Evolutionary conservation across 2,329 filamentous ascomycete species (phyloP).

Genomic region (Incumbomyces delicatus): DNA sequence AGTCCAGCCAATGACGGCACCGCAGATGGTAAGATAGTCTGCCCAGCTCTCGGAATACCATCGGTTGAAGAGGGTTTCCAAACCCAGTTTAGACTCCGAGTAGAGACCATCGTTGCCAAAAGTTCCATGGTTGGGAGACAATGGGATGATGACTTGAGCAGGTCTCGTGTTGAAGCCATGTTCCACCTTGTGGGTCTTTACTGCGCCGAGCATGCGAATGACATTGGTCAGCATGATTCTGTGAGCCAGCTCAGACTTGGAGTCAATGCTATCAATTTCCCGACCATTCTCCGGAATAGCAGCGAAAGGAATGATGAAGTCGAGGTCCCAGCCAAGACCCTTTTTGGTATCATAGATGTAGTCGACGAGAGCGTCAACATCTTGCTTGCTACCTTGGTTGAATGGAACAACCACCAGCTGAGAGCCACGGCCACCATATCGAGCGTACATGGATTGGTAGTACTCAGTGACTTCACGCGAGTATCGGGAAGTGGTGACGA

Average conservation of each 20-base stretch:
- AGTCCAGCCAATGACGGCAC: conserved; percentile 97
- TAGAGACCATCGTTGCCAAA: conserved; percentile 97
- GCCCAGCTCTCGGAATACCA: conserved; percentile 98
- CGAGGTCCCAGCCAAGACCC: conserved; percentile 94
- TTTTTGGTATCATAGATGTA: conserved; percentile 97
- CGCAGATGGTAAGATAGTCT: conserved; percentile 95
- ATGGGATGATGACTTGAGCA: conserved; percentile 87
- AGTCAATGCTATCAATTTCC: conserved; percentile 93
- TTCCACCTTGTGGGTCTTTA: conserved; percentile 83
- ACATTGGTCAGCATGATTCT: conserved; percentile 99
- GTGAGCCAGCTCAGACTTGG: conserved; percentile 93
- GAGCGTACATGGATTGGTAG: conserved; percentile 97
- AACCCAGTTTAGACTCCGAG: conserved; percentile 91
- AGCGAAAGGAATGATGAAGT: conserved; percentile 91
- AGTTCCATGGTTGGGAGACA: conserved; percentile 96
- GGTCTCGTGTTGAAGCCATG: conserved; percentile 89
- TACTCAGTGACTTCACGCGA: conserved; percentile 97
- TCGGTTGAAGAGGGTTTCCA: conserved; percentile 96
- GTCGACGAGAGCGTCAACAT: conserved; percentile 83
- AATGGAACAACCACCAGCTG: conserved; percentile 97
- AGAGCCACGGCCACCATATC: conserved; percentile 84
- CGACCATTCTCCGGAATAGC: conserved; percentile 96
- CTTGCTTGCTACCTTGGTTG: conserved; percentile 97
- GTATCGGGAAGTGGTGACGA: conserved; percentile 94
- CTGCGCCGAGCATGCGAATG: conserved; percentile 74